These are phyloP conservation scores for Sporisorium reilianum DNA, from an alignment of 1,284 basidiomycete species.

Conservation along the genomic window DNA sequence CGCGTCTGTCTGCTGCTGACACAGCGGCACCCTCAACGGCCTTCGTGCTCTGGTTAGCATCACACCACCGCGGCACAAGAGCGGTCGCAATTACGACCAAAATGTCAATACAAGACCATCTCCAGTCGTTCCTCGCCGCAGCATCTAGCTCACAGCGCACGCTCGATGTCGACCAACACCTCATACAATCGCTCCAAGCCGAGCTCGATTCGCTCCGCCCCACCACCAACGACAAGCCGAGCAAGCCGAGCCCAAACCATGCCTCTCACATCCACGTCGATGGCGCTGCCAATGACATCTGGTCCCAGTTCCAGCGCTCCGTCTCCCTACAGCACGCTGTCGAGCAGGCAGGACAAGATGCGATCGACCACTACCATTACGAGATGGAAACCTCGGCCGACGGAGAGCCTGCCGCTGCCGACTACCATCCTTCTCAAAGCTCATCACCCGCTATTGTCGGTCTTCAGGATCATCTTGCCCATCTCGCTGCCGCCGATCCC, in stretches of 20 bases:
- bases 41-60: background rate
- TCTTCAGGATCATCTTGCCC: constrained; percentile 35
- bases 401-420: background rate
- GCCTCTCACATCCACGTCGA: background rate
- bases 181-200: constrained; percentile 38
- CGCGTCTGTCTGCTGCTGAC: too few relatives aligned
- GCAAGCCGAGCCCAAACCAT: background rate
- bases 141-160: constrained; percentile 45
- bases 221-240: constrained; percentile 13
- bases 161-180: constrained; percentile 41
- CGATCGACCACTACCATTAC: constrained; percentile 21
- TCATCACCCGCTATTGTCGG: constrained; percentile 22
- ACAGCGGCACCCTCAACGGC: too few relatives aligned
- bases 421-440: constrained; percentile 11
- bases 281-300: constrained; percentile 12
- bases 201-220: constrained; percentile 16
- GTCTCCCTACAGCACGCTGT: constrained; percentile 16
- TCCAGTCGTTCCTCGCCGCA: constrained; percentile 26
- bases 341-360: constrained; percentile 23
- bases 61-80: background rate
- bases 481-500: constrained; percentile 22
- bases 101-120: constrained; percentile 37
- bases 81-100: background rate
- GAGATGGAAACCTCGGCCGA: constrained; percentile 22
- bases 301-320: constrained; percentile 35